Evolutionary conservation across 2,329 filamentous ascomycete species (phyloP), one percentile per base, ranked within the genome.

Genomic region (Macrophomina tecta): DNA sequence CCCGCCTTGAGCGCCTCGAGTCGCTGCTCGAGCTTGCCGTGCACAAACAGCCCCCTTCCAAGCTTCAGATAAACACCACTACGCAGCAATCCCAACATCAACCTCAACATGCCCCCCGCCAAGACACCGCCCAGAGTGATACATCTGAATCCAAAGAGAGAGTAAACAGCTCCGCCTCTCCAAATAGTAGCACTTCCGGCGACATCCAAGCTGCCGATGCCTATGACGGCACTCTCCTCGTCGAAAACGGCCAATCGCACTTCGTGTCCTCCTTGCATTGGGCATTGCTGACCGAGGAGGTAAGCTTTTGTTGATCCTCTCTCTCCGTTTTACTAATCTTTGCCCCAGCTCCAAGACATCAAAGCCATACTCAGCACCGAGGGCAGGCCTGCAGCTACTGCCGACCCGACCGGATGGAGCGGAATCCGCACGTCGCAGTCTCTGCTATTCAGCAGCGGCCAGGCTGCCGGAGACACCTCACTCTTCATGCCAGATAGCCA

Each of bases 241-340:
- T 79, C 6, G 77, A 79, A 42, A 76, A 75, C 36, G 76, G 76
- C 11, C 73, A 78, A 45, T 75, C 76, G n/a, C 74, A 78, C 34
- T 79, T 79, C 62, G 77, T 79, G 1, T 79, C 77, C 5, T 78
- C 77, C 36, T 68, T 79, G n/a, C 77, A 79, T 61, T 79, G 75
- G 67, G 76, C 77, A 18, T 69, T 79, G n/a, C 69, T 79, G 46
- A 76, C 77, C 45, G 77, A 79, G 18, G 77, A 79, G 72, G 77
- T 78, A 67, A 69, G 73, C 69, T 36, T 11, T 16, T 32, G 28
- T 36, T 48, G 38, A 63, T 63, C 46, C 7, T 16, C 64, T 36
- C 18, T 40, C 61, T 12, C 11, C n/a, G 52, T 38, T 9, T 5
- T 48, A 51, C 64, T 65, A 30, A 65, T 32, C 32, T 18, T 49